Conservation (phyloP, 2,329 filamentous ascomycete genomes). For the Phialocephala sp. region DNA sequence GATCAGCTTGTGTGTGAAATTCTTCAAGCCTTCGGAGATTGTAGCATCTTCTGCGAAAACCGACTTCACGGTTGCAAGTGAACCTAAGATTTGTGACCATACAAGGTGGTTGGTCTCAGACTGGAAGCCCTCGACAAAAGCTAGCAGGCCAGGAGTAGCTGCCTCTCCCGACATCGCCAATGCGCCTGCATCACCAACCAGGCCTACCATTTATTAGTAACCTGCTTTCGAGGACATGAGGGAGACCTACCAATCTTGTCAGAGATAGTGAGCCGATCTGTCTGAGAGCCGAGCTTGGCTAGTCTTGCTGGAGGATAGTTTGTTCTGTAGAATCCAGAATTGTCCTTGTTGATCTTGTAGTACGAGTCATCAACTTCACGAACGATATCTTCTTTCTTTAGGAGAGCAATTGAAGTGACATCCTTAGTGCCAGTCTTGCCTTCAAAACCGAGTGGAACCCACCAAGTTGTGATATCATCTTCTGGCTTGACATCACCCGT, state of each 20-base stretch:
- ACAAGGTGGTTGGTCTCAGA: slow-evolving; percentile 85
- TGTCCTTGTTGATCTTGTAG: slow-evolving; percentile 92
- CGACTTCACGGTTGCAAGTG: slow-evolving; percentile 78
- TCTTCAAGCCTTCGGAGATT: slow-evolving; percentile 74
- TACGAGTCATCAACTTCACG: slow-evolving; percentile 77
- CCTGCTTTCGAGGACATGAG: neutral
- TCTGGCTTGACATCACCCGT: slow-evolving; percentile 90
- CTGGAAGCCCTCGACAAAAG: slow-evolving; percentile 84
- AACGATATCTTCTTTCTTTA: slow-evolving; percentile 77
- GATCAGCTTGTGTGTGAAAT: slow-evolving; percentile 80
- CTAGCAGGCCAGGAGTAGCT: slow-evolving; percentile 79
- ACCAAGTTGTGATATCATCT: slow-evolving; percentile 93
- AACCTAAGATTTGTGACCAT: slow-evolving; percentile 83
- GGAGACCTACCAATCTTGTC: slow-evolving; percentile 77
- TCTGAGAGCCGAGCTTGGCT: slow-evolving; percentile 77
- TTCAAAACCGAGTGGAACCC: slow-evolving; percentile 88
- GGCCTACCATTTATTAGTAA: slow-evolving; percentile 39
- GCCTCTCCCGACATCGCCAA: slow-evolving; percentile 87
- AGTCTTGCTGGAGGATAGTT: slow-evolving; percentile 90
- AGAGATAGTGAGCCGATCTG: slow-evolving; percentile 76
- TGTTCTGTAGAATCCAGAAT: slow-evolving; percentile 81
- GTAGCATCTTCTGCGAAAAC: slow-evolving; percentile 80
- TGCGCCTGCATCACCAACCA: slow-evolving; percentile 88
- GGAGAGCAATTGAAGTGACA: slow-evolving; percentile 70
- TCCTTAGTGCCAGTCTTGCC: slow-evolving; percentile 71